Evolutionary conservation across 176 grass and related monocot species (phyloP).

Genomic region (Raddia guianensis): DNA sequence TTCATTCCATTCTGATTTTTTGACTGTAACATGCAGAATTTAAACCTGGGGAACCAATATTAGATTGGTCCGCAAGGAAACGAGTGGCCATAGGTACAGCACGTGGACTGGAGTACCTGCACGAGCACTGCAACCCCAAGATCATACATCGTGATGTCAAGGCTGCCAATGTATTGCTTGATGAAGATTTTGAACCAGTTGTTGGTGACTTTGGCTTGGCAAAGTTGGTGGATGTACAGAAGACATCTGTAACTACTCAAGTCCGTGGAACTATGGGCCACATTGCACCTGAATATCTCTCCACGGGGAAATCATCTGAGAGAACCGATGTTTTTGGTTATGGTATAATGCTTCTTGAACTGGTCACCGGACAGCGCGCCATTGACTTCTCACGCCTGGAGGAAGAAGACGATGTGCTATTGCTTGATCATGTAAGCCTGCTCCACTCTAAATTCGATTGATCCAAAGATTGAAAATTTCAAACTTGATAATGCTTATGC

Average conservation of each 20-base stretch:
- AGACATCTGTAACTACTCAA: conserved; percentile 96
- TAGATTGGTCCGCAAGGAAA: conserved; percentile 89
- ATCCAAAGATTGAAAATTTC: too few relatives aligned
- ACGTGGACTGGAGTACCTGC: conserved; percentile 89
- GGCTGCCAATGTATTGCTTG: conserved; percentile 94
- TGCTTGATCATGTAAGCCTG: conserved; percentile 90
- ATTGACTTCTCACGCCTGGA: conserved; percentile 95
- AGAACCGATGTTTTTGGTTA: conserved; percentile 96
- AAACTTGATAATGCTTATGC: too few relatives aligned
- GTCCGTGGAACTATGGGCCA: conserved; percentile 97
- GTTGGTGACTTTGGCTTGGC: conserved; percentile 95
- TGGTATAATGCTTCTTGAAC: conserved; percentile 94
- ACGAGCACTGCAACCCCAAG: conserved; percentile 97
- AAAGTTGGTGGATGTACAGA: conserved; percentile 91
- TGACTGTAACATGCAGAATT: conserved; percentile 64
- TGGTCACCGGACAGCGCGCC: conserved; percentile 90
- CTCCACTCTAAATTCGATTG: not conserved
- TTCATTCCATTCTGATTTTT: conserved; percentile 20
- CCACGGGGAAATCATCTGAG: conserved; percentile 92
- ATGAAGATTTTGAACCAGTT: conserved; percentile 87
- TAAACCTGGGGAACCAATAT: conserved; percentile 76
- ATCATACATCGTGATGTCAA: conserved; percentile 99
- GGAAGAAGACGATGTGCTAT: conserved; percentile 93
- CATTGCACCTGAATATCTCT: conserved; percentile 95
- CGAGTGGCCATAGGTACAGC: conserved; percentile 91